Evolutionary conservation across 305 asterid species (phyloP), one percentile per base, ranked within the genome.

Genomic region (Petunia hybrid): DNA sequence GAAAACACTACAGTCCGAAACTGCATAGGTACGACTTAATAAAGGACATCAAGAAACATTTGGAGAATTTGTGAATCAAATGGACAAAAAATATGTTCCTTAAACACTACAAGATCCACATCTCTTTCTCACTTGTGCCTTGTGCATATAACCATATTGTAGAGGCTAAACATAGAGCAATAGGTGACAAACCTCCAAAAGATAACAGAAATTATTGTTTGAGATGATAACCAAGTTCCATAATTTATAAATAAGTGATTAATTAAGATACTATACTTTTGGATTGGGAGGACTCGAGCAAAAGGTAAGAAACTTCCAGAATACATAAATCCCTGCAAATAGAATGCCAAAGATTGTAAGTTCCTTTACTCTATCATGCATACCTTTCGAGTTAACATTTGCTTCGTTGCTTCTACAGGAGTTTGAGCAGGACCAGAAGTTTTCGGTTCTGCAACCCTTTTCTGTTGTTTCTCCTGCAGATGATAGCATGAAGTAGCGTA

Each of bases 381-480:
- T 85, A 94, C 98, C 98, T 93, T 94, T 73, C 77, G 91, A 39
- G 83, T 80, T 57, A 91, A 85, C 87, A 90, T 86, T 80, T 82
- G 94, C 59, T 65, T 85, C 22, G 92, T 71, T 62, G 97, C 98
- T 81, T 91, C 97, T 4, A 85, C 89, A 81, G 97, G 89, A 76
- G 89, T 88, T 82, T 80, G 81, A 82, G 97, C 87, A 9, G 96
- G 94, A 48, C 82, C 90, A 2, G 84, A 56, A 81, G 83, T 89
- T 81, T 91, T 91, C n/a, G 83, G 5, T n/a, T 94, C 97, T 13
- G 87, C 89, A 65, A 93, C 94, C 65, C 94, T 89, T 89, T 89
- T 89, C 90, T 87, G 96, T 81, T 83, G 89, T 73, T 81, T 89
- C 86, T 89, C 92, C 97, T 94, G 95, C 82, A 82, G 56, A 71